These are phyloP conservation scores for Mangifera indica DNA, from an alignment of 345 rosid genomes.

Conservation along the genomic window DNA sequence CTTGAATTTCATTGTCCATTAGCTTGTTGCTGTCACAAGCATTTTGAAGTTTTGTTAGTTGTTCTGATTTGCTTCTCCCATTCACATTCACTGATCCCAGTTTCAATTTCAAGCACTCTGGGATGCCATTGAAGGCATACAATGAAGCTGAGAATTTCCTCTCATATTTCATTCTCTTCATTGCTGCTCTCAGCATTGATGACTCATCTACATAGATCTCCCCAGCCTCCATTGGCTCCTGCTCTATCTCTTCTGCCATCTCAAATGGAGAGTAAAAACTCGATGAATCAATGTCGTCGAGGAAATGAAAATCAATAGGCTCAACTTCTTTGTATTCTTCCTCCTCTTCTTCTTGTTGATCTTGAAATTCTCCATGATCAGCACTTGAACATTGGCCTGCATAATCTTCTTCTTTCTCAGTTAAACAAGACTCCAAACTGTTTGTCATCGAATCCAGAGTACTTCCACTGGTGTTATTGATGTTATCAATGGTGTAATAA, in stretches of 20 bases:
- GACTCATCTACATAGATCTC: conserved; percentile 41
- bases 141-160: conserved; percentile 66
- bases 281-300: conserved; percentile 35
- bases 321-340: conserved; percentile 22
- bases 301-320: conserved; percentile 44
- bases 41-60: conserved; percentile 32
- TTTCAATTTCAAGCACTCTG: conserved; percentile 51
- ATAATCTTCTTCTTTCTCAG: conserved; percentile 32
- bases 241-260: conserved; percentile 48
- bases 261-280: conserved; percentile 50
- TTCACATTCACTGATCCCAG: conserved; percentile 28
- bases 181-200: conserved; percentile 42
- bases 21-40: conserved; percentile 36
- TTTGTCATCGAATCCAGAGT: conserved; percentile 22
- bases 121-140: conserved; percentile 58
- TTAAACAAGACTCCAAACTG: conserved; percentile 38
- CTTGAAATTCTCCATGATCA: conserved; percentile 21
- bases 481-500: conserved; percentile 3
- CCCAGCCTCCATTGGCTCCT: conserved; percentile 29
- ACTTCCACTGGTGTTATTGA: neutral
- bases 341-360: conserved; percentile 32
- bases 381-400: conserved; percentile 27
- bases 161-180: conserved; percentile 63
- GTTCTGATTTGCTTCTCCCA: conserved; percentile 30
- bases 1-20: conserved; percentile 1